Percentiles rank a stretch among this genome's conserved stretches.
phyloP scores from a whole-genome alignment of 2,329 filamentous ascomycete genomes.

The Claviceps purpurea region DNA sequence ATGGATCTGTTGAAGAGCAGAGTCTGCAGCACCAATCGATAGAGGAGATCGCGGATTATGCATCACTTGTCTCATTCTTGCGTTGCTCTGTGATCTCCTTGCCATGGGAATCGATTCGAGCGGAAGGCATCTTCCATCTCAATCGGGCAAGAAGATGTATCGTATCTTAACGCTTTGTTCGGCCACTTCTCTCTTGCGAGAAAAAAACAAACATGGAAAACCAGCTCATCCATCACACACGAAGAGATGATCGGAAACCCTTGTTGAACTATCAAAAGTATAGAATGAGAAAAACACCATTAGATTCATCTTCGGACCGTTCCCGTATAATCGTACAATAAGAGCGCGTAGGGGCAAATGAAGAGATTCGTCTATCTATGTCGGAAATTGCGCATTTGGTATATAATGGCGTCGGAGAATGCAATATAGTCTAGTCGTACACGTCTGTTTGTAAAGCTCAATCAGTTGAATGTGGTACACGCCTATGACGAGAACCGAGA shows the following conservation, averaged over 20 bases:
- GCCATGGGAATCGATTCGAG: conserved; percentile 26
- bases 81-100: conserved; percentile 47
- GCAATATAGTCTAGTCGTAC: background rate
- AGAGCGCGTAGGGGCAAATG: background rate
- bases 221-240: background rate
- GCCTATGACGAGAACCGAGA: background rate
- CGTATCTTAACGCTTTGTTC: conserved; percentile 44
- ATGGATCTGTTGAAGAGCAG: background rate
- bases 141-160: conserved; percentile 44
- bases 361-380: background rate
- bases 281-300: background rate
- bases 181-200: background rate
- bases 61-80: conserved; percentile 31
- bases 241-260: no score
- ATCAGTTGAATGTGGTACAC: background rate
- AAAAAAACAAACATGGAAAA: background rate
- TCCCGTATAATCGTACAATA: background rate
- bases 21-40: background rate
- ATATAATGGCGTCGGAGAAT: background rate
- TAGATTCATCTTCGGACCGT: background rate
- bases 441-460: background rate
- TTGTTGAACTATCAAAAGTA: no score
- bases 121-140: background rate
- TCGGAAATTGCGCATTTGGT: background rate
- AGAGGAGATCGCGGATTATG: background rate